Evolutionary conservation across 345 rosid species (phyloP).

Genomic region (Pugionium dolabratum): DNA sequence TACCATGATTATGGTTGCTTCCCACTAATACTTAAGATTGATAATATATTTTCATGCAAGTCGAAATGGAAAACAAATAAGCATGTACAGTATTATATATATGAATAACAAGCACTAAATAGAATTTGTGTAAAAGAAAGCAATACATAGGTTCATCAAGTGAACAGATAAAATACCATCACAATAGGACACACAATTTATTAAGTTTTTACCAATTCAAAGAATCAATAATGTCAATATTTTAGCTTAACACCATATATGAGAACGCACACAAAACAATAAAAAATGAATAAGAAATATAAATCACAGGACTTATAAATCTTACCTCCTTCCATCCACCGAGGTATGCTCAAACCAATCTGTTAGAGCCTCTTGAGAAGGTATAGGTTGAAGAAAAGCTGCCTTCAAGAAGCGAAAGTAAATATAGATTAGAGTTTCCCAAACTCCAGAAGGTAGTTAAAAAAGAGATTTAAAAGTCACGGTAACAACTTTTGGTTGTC

Average conservation of each 20-base stretch:
- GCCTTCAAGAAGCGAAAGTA: slow-evolving; percentile 30
- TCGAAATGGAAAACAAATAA: neutral
- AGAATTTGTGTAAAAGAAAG: slow-evolving; percentile 17
- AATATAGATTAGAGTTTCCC: slow-evolving; percentile 17
- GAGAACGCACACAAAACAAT: slow-evolving; percentile 13
- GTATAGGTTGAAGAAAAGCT: slow-evolving; percentile 38
- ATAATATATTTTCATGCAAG: slow-evolving; percentile 2
- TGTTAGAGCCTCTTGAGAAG: slow-evolving; percentile 46
- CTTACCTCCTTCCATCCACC: slow-evolving; percentile 82
- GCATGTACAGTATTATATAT: neutral
- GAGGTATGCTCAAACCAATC: slow-evolving; percentile 91
- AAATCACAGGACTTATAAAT: slow-evolving; percentile 11
- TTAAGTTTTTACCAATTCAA: no score
- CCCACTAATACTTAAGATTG: neutral
- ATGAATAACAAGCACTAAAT: slow-evolving; percentile 11
- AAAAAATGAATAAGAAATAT: neutral
- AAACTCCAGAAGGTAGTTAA: slow-evolving; percentile 23
- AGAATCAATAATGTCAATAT: no score
- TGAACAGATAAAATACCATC: no score
- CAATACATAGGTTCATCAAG: neutral
- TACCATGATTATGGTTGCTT: slow-evolving; percentile 7
- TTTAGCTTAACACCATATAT: no score
- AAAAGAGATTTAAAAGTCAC: neutral
- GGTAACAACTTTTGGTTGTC: slow-evolving; percentile 49
- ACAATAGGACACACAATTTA: no score